Percentiles rank a stretch among this genome's conserved stretches.
phyloP scores from a whole-genome alignment of 2,329 filamentous ascomycete genomes.

The Plectosphaerella sp. region DNA sequence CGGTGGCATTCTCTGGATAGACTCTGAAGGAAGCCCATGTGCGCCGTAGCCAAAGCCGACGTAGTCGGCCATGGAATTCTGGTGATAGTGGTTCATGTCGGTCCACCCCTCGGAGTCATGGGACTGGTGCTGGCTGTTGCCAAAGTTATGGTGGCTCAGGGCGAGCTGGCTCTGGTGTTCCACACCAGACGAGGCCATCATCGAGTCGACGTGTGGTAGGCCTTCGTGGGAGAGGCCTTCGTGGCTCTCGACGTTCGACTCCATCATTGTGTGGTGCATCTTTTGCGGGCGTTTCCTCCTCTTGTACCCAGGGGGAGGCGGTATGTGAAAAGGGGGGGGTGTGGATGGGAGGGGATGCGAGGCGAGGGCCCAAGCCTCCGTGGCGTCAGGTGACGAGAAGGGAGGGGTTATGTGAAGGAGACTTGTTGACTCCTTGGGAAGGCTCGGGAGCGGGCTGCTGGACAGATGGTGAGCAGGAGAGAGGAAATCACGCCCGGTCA shows the following conservation, averaged over 20 bases:
- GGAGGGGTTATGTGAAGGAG: not conserved
- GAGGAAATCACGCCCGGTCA: slow-evolving; percentile 7
- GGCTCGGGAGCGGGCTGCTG: too few species aligned
- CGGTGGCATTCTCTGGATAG: slow-evolving; percentile 49
- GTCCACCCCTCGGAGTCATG: slow-evolving; percentile 47
- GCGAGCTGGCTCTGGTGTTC: slow-evolving; percentile 41
- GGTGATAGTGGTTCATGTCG: slow-evolving; percentile 58
- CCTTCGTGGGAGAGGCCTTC: slow-evolving; percentile 8
- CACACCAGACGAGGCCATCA: slow-evolving; percentile 26
- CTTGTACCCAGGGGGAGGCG: too few species aligned
- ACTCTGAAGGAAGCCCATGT: slow-evolving; percentile 45
- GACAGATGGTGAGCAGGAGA: not conserved
- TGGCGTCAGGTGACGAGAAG: slow-evolving; percentile 1
- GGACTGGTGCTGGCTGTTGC: slow-evolving; percentile 27
- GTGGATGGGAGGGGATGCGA: too few species aligned
- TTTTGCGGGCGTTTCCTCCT: too few species aligned
- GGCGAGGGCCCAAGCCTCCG: not conserved
- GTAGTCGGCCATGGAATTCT: slow-evolving; percentile 68
- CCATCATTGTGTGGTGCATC: too few species aligned
- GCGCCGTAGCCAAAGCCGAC: slow-evolving; percentile 54
- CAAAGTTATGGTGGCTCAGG: slow-evolving; percentile 25
- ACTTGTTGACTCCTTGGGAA: not conserved
- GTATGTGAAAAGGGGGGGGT: too few species aligned
- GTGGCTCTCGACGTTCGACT: not conserved
- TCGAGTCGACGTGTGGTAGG: not conserved